These are phyloP conservation scores for Eucalyptus cloeziana DNA, from an alignment of 345 rosid genomes.

Conservation along the genomic window DNA sequence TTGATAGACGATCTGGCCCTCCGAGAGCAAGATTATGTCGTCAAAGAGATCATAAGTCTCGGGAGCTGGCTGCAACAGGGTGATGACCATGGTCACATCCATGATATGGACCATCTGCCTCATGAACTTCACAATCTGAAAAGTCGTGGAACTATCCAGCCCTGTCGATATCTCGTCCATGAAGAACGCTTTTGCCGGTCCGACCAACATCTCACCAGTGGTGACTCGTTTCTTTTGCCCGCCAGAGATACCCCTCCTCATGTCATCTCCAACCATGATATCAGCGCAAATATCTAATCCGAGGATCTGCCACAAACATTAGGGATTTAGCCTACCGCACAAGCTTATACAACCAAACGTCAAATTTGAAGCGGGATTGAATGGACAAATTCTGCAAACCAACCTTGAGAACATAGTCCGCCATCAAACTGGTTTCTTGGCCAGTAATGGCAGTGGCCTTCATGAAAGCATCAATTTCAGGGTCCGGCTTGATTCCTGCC, in stretches of 20 bases:
- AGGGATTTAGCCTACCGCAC: not conserved
- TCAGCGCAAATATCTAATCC: constrained; percentile 30
- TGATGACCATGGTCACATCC: constrained; percentile 27
- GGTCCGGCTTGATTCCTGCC: constrained; percentile 22
- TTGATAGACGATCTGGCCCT: constrained; percentile 33
- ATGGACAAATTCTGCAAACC: not conserved
- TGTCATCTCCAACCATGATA: constrained; percentile 27
- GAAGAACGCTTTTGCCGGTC: constrained; percentile 29
- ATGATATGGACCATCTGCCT: constrained; percentile 34
- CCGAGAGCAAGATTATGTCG: constrained; percentile 29
- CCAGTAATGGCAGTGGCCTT: not conserved
- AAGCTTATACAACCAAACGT: not conserved
- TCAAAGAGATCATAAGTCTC: constrained; percentile 41
- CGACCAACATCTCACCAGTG: constrained; percentile 34
- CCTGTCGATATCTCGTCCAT: constrained; percentile 54
- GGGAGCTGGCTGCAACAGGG: constrained; percentile 44
- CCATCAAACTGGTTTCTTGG: not conserved
- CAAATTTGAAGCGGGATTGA: not conserved
- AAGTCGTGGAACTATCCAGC: constrained; percentile 39
- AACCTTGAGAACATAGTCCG: constrained; percentile 26
- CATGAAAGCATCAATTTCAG: not conserved
- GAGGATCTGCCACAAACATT: constrained; percentile 7
- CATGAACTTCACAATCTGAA: constrained; percentile 29
- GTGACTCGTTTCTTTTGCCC: constrained; percentile 41
- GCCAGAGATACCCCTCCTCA: constrained; percentile 40